phyloP scores from a whole-genome alignment of 106 monocot genomes.

The Allium sativum region DNA sequence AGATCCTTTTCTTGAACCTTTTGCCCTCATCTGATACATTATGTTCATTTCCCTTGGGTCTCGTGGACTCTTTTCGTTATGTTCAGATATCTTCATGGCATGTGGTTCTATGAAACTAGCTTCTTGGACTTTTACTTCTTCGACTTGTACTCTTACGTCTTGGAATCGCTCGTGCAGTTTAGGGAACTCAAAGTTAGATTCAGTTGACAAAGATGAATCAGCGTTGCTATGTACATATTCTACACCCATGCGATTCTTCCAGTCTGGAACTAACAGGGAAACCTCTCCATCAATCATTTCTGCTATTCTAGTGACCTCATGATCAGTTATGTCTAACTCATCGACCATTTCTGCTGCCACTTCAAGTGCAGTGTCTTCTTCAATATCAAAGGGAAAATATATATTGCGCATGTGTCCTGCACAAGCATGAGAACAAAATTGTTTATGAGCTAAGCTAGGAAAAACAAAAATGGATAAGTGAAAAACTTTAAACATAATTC shows the following conservation, averaged over 20 bases:
- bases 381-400: constrained; percentile 30
- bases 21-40: background rate
- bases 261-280: constrained; percentile 25
- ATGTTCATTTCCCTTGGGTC: background rate
- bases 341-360: constrained; percentile 51
- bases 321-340: constrained; percentile 30
- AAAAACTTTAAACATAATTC: background rate
- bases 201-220: background rate
- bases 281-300: constrained; percentile 48
- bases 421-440: background rate
- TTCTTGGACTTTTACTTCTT: background rate
- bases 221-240: background rate
- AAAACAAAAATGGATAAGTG: background rate
- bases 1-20: background rate
- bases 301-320: constrained; percentile 33
- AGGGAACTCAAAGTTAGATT: background rate
- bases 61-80: background rate
- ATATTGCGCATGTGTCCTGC: constrained; percentile 38
- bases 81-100: background rate
- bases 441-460: background rate
- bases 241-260: background rate
- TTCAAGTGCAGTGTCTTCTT: constrained; percentile 37
- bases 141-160: background rate
- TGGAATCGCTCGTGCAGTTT: background rate
- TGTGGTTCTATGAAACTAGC: background rate